phyloP scores from a whole-genome alignment of 805 yeast species.

The Cyberlindnera japonica region DNA sequence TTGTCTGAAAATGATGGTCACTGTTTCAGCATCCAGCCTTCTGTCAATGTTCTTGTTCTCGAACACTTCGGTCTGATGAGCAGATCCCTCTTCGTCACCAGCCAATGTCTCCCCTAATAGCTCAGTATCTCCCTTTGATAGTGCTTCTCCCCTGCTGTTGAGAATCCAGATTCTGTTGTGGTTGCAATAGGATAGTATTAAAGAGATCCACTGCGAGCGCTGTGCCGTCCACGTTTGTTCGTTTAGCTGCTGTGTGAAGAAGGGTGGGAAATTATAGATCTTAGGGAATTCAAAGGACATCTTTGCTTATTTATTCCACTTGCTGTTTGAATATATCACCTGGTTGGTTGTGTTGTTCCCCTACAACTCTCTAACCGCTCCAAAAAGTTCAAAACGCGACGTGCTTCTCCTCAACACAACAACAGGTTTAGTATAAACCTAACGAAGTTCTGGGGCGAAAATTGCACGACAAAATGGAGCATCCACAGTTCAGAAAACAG shows the following conservation, averaged over 20 bases:
- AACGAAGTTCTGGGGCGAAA: no score
- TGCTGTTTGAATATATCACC: no score
- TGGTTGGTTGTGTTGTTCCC: no score
- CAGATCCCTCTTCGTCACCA: conserved; percentile 7
- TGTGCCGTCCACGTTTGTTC: conserved; percentile 74
- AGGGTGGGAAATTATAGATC: conserved; percentile 70
- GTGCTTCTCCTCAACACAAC: no score
- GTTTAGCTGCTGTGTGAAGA: conserved; percentile 87
- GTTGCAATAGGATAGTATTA: conserved; percentile 61
- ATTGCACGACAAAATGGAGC: not conserved
- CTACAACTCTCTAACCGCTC: no score
- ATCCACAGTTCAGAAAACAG: not conserved
- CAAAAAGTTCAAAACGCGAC: no score
- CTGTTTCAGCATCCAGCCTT: conserved; percentile 49
- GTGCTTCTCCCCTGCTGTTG: conserved; percentile 32
- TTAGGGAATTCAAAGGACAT: conserved; percentile 17
- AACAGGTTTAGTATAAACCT: no score
- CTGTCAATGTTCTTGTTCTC: conserved; percentile 50
- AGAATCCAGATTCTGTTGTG: conserved; percentile 53
- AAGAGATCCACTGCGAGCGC: conserved; percentile 67
- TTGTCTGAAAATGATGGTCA: conserved; percentile 49
- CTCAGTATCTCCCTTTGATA: conserved; percentile 22
- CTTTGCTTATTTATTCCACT: not conserved
- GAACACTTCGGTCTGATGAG: conserved; percentile 35
- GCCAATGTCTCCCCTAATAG: conserved; percentile 18